Conservation (phyloP, 2,329 filamentous ascomycete species). For the Amphichorda felina region DNA sequence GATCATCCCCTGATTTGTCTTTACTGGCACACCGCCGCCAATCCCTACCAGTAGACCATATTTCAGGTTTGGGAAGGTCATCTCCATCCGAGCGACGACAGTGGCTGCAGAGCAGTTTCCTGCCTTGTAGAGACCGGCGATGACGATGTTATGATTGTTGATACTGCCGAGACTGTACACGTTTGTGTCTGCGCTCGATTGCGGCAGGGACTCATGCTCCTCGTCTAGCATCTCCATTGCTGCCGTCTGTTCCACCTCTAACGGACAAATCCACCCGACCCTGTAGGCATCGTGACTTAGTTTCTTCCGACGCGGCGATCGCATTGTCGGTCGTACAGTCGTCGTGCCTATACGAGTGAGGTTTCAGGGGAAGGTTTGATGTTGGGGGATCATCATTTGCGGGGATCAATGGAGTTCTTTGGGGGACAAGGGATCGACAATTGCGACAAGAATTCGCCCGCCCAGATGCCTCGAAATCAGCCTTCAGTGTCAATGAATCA, state of each 20-base stretch:
- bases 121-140: slow-evolving; percentile 17
- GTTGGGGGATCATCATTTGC: no score
- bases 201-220: slow-evolving; percentile 7
- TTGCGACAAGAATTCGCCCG: no score
- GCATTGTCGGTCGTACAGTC: no score
- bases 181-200: slow-evolving; percentile 4
- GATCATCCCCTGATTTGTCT: slow-evolving; percentile 8
- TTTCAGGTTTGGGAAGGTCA: slow-evolving; percentile 16
- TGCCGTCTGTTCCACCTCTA: slow-evolving; percentile 12
- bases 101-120: slow-evolving; percentile 15
- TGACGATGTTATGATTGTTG: slow-evolving; percentile 17
- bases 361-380: no score
- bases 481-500: no score
- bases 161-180: slow-evolving; percentile 17
- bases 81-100: slow-evolving; percentile 18
- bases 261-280: slow-evolving; percentile 16
- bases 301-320: no score
- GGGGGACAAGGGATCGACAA: no score
- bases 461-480: no score
- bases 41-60: slow-evolving; percentile 11
- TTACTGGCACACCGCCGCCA: slow-evolving; percentile 9
- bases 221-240: slow-evolving; percentile 14
- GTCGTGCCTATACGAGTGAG: no score
- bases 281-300: slow-evolving; percentile 12
- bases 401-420: no score